A percentile compares a stretch with the other conserved stretches of the same genome.
Evolutionary conservation across 2,329 filamentous ascomycete genomes (phyloP).

Genomic region (Xylariaceae sp.): DNA sequence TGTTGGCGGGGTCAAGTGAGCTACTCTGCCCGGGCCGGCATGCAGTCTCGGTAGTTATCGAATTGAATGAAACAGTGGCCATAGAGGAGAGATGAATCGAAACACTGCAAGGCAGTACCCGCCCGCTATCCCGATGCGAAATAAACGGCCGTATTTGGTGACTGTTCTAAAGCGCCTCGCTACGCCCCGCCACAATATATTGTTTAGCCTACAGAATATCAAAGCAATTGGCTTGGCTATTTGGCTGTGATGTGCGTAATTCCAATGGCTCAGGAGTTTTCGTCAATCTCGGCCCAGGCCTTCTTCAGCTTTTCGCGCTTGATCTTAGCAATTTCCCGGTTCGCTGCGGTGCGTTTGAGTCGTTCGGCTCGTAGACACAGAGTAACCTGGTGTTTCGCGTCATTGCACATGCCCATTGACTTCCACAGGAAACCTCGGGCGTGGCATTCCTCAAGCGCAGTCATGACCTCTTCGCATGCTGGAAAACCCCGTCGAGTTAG

Average conservation of each 20-base stretch:
- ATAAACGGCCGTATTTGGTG: background rate
- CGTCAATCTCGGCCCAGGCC: constrained; percentile 73
- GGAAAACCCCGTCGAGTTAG: constrained; percentile 5
- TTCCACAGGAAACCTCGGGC: constrained; percentile 89
- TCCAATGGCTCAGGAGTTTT: constrained; percentile 47
- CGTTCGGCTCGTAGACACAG: constrained; percentile 78
- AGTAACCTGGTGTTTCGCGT: constrained; percentile 76
- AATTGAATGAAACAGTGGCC: background rate
- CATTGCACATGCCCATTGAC: constrained; percentile 82
- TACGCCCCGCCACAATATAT: constrained; percentile 7
- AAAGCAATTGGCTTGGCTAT: background rate
- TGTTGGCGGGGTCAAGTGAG: background rate
- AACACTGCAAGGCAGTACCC: background rate
- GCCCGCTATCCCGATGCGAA: background rate
- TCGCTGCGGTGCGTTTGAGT: constrained; percentile 68
- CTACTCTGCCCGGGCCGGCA: background rate
- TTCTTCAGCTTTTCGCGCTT: constrained; percentile 70
- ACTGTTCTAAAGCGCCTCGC: constrained; percentile 18
- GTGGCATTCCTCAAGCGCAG: constrained; percentile 91
- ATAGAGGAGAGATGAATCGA: constrained; percentile 2
- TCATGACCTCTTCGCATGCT: constrained; percentile 96
- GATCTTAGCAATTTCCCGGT: constrained; percentile 63
- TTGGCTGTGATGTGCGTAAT: background rate
- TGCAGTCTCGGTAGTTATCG: background rate
- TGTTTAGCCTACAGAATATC: constrained; percentile 3